Evolutionary conservation across 2,329 filamentous ascomycete genomes (phyloP), one percentile per base, ranked within the genome.

Genomic region (Stemphylium lycopersici): DNA sequence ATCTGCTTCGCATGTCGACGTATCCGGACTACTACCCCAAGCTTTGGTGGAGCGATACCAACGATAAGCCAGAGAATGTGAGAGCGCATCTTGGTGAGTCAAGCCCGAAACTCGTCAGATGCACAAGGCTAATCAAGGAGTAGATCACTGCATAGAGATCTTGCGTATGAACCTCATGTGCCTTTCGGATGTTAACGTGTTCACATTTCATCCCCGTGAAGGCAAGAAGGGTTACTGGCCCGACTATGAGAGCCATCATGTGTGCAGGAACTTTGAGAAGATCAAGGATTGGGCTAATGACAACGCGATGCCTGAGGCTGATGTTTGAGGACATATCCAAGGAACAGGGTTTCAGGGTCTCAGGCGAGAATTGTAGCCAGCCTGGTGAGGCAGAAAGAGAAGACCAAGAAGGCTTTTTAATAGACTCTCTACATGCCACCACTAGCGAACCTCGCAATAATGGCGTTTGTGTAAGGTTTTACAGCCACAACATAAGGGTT

Each of bases 91-190:
- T 71, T 4, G 66, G 67, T 70, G 61, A 10, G 62, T 46, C 11
- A 29, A 2, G 6, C 26, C 26, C 8, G 26, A 8, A 11, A 7
- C 26, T 29, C 26, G 1, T 29, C 8, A 11, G 3, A 11, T 29
- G 8, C 2, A 10, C 26, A 29, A 29, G 8, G 7, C 26, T 29
- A 29, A 29, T 8, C 7, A 11, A 29, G 26, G 8, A 41, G 40
- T 36, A 71, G 72, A 74, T 37, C 66, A 75, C 38, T 75, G 72
- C 55, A 70, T 75, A 15, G 72, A 75, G 55, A 69, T 70, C 4
- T 62, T 75, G 4, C 62, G 72, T n/a, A 68, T 72, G 57, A 74
- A 72, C 45, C 55, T 75, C 33, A 74, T 74, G 72, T 75, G 72
- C 42, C 48, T 65, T 6, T 58, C 66, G 6, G 72, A 75, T 43